Percentiles rank a stretch among this genome's conserved stretches.
Conservation (phyloP, 352 stramenopile genomes). For the Phytophthora boehmeriae region DNA sequence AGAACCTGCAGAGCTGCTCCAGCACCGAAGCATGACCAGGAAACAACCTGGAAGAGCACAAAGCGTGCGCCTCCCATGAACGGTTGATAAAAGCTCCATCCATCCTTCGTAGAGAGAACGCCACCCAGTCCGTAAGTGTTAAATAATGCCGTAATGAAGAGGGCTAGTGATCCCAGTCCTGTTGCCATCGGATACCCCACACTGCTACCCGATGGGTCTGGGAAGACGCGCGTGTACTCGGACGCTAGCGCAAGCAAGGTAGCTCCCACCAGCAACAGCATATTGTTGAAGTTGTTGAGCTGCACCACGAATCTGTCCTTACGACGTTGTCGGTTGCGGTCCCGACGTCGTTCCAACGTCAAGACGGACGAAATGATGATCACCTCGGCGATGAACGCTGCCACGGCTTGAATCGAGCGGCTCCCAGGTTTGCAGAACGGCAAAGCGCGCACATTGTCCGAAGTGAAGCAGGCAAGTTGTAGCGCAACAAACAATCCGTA, state of each 20-base stretch:
- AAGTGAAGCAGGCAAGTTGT: conserved; percentile 43
- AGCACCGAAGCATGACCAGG: conserved; percentile 79
- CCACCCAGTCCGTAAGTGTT: conserved; percentile 87
- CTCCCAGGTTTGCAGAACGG: conserved; percentile 51
- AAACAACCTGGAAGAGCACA: conserved; percentile 76
- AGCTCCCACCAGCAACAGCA: conserved; percentile 75
- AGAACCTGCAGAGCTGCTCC: conserved; percentile 72
- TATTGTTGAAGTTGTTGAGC: conserved; percentile 89
- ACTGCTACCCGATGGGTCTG: conserved; percentile 37
- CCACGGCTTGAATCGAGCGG: conserved; percentile 59
- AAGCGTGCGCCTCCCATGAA: conserved; percentile 80
- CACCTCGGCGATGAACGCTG: conserved; percentile 74
- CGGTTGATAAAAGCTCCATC: conserved; percentile 86
- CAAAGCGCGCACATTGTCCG: conserved; percentile 15
- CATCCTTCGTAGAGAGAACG: conserved; percentile 69
- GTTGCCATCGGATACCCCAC: conserved; percentile 58
- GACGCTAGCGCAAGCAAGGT: conserved; percentile 63
- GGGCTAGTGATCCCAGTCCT: conserved; percentile 61
- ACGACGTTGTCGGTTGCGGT: conserved; percentile 37
- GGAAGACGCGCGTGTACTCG: conserved; percentile 58
- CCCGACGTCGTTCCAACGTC: conserved; percentile 54
- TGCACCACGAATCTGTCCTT: conserved; percentile 68
- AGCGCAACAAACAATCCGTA: conserved; percentile 60
- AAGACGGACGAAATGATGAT: conserved; percentile 83
- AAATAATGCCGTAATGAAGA: conserved; percentile 79